phyloP scores from a whole-genome alignment of 495 filamentous ascomycete genomes.

The Daldinia caldariorum region DNA sequence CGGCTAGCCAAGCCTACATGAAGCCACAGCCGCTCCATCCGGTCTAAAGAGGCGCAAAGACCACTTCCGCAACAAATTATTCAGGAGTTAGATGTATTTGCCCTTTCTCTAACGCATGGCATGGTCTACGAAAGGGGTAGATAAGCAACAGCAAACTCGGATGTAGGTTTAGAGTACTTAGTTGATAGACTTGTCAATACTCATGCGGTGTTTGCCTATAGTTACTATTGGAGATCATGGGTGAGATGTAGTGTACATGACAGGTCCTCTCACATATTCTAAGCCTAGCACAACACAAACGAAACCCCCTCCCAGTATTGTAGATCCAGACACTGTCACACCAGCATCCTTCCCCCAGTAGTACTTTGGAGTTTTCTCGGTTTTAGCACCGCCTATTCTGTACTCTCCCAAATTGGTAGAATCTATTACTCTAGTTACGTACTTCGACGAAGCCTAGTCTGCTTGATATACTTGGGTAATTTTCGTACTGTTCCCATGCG shows the following conservation, averaged over 20 bases:
- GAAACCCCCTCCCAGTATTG: slow-evolving; percentile 7
- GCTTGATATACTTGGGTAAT: not conserved
- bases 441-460: slow-evolving; percentile 13
- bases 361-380: slow-evolving; percentile 14
- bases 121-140: not conserved
- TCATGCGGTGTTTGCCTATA: slow-evolving; percentile 24
- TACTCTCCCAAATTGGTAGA: slow-evolving; percentile 13
- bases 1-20: slow-evolving; percentile 29
- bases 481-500: slow-evolving; percentile 27
- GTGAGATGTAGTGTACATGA: slow-evolving; percentile 3
- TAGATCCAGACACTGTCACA: slow-evolving; percentile 15
- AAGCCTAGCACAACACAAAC: slow-evolving; percentile 30
- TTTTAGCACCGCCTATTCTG: slow-evolving; percentile 16
- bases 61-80: not conserved
- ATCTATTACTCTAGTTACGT: not conserved
- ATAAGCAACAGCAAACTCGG: slow-evolving; percentile 18
- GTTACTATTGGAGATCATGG: slow-evolving; percentile 2
- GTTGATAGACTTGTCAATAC: not conserved
- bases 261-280: slow-evolving; percentile 6
- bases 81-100: not conserved
- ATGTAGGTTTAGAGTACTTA: not conserved
- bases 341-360: slow-evolving; percentile 17
- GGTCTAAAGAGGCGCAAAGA: slow-evolving; percentile 23
- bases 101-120: slow-evolving; percentile 1
- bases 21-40: slow-evolving; percentile 39